Percentiles rank a stretch among this genome's conserved stretches.
Evolutionary conservation across 116 monocot genomes (phyloP).

Genomic region (Zostera marina): DNA sequence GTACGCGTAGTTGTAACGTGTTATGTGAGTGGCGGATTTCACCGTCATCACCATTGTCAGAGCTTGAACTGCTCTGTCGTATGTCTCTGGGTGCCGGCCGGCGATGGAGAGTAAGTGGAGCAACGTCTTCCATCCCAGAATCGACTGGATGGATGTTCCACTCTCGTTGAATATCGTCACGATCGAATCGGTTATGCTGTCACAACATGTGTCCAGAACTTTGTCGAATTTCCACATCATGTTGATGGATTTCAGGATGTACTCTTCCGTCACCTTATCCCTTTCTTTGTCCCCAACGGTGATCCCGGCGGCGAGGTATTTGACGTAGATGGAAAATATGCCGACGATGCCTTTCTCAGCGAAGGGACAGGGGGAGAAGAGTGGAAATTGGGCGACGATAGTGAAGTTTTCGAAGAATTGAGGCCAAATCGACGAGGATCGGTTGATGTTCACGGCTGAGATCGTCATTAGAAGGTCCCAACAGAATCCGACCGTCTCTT

Average conservation of each 20-base stretch:
- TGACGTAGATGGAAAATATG: slow-evolving; percentile 36
- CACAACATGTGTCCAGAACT: slow-evolving; percentile 56
- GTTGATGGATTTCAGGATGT: slow-evolving; percentile 68
- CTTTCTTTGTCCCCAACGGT: too few relatives aligned
- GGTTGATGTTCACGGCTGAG: slow-evolving; percentile 26
- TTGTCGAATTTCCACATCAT: slow-evolving; percentile 72
- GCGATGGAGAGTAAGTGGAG: slow-evolving; percentile 47
- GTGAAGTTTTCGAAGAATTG: slow-evolving; percentile 50
- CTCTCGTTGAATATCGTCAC: slow-evolving; percentile 22
- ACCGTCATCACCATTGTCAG: slow-evolving; percentile 43
- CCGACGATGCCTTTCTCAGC: slow-evolving; percentile 63
- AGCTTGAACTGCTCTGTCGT: slow-evolving; percentile 41
- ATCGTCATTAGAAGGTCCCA: slow-evolving; percentile 63
- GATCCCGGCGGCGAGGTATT: slow-evolving; percentile 15
- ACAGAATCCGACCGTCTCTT: slow-evolving; percentile 70
- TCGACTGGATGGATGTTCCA: slow-evolving; percentile 28
- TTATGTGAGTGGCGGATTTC: slow-evolving; percentile 16
- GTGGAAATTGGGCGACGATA: slow-evolving; percentile 42
- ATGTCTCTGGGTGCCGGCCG: slow-evolving; percentile 64
- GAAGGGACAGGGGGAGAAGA: slow-evolving; percentile 70
- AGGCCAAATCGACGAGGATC: slow-evolving; percentile 60
- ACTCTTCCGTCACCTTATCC: slow-evolving; percentile 52
- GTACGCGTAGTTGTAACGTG: slow-evolving; percentile 44
- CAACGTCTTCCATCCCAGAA: slow-evolving; percentile 64
- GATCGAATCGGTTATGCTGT: slow-evolving; percentile 28